phyloP scores from a whole-genome alignment of 768 basidiomycete genomes.

The Lentinula edodes region DNA sequence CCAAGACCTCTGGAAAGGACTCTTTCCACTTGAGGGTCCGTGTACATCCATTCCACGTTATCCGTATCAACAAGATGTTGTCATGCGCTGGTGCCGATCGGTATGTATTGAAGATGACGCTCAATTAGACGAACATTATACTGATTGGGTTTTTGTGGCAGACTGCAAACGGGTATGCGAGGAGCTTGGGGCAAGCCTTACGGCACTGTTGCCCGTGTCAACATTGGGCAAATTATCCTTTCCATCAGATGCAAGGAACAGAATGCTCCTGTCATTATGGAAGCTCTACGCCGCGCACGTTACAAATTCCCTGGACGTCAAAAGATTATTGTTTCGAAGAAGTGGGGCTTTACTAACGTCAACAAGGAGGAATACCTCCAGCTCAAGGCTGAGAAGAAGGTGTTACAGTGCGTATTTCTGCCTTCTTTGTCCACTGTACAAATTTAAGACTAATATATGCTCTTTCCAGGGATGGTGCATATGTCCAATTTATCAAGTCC shows the following conservation, averaged over 20 bases:
- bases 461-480: conserved; percentile 77
- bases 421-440: neutral
- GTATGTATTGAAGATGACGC: conserved; percentile 30
- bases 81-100: conserved; percentile 98
- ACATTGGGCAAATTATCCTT: conserved; percentile 93
- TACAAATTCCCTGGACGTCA: conserved; percentile 99
- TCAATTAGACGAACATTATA: too few relatives aligned
- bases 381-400: conserved; percentile 87
- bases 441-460: neutral
- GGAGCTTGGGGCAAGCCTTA: conserved; percentile 99
- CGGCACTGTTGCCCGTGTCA: conserved; percentile 91
- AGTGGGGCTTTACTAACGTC: conserved; percentile 99
- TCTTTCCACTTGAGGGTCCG: conserved; percentile 98
- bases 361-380: conserved; percentile 82
- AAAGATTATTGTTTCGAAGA: conserved; percentile 95
- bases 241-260: conserved; percentile 86
- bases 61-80: conserved; percentile 99
- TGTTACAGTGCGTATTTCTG: conserved; percentile 64
- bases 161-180: conserved; percentile 96
- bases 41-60: conserved; percentile 96
- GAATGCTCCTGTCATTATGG: conserved; percentile 85
- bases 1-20: conserved; percentile 97
- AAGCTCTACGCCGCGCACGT: conserved; percentile 94
- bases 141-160: conserved; percentile 17
- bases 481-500: conserved; percentile 89